Evolutionary conservation across 768 basidiomycete genomes (phyloP), one percentile per base, ranked within the genome.

Genomic region (Tephrocybe rancida): DNA sequence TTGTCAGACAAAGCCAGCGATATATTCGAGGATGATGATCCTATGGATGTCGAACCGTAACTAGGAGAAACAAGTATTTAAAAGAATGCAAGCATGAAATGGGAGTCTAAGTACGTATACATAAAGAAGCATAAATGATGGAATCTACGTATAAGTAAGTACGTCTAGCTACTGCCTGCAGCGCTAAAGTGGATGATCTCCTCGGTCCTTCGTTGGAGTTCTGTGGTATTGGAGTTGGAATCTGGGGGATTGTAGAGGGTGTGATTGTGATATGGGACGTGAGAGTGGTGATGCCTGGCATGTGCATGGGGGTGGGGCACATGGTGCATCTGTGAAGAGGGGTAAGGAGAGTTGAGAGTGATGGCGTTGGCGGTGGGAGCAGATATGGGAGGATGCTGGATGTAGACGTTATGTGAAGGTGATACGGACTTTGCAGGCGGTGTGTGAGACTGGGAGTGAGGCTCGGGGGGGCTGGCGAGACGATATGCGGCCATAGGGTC

Each of bases 221-320:
- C 77, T 44, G 69, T 26, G 30, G 62, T 60, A 60, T 66, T 62
- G 48, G 66, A 56, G 50, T 63, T 61, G 34, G 73, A 61, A 50
- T 77, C 75, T 52, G 73, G 64, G 21, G 62, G 57, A 49, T 73
- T 61, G 52, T 79, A 79, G 22, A 74, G 60, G 49, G 64, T 62
- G 55, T 74, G 73, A 13, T 66, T 60, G 61, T 67, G 67, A 57
- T 67, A 69, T 54, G 69, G 72, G 61, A 85, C 57, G 54, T 78
- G 75, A 3, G 81, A 77, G 61, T 86, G 85, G 57, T 86, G 88
- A 57, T 88, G 86, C 29, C 87, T 80, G 0, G 88, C 84, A 60
- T 90, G 88, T 0, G 87, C 86, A 53, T 90, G 88, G 1, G 88
- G 87, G 58, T 90, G 88, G 1, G 88, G 86, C 41, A 90, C 86